These are phyloP conservation scores for Sugiyamaella lignohabitans DNA, from an alignment of 805 yeast species.

Conservation along the genomic window DNA sequence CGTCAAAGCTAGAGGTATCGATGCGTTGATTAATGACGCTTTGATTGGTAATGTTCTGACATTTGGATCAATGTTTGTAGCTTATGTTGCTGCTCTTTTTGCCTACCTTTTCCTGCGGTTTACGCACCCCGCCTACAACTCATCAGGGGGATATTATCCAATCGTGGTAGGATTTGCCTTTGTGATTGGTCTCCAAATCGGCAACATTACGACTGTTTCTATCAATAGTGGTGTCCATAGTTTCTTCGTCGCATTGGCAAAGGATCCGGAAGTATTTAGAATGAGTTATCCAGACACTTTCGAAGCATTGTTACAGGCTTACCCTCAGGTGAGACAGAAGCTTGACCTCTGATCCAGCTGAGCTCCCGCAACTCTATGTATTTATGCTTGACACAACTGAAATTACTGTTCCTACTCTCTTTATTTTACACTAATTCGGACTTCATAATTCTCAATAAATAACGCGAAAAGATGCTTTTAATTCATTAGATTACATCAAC, in stretches of 20 bases:
- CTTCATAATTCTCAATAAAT: not conserved
- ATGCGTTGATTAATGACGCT: constrained; percentile 78
- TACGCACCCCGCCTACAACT: constrained; percentile 62
- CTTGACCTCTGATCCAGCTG: constrained; percentile 27
- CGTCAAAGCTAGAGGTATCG: constrained; percentile 71
- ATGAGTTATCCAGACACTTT: constrained; percentile 64
- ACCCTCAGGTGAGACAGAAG: constrained; percentile 63
- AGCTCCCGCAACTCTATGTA: too few species aligned
- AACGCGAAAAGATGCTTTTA: too few species aligned
- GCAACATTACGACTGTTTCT: constrained; percentile 64
- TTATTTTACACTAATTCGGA: not conserved
- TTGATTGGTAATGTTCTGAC: constrained; percentile 71
- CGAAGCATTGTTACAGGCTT: constrained; percentile 55
- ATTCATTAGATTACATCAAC: too few species aligned
- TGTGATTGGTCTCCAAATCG: constrained; percentile 67
- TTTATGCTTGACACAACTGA: too few species aligned
- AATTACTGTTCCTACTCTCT: not conserved
- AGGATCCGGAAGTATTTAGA: constrained; percentile 78
- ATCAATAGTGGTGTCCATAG: constrained; percentile 79
- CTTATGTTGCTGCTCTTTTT: constrained; percentile 56
- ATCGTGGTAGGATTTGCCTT: constrained; percentile 70
- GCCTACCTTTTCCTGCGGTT: constrained; percentile 60
- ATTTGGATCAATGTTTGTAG: constrained; percentile 68
- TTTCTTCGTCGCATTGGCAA: constrained; percentile 74
- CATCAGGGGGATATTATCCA: constrained; percentile 55